A percentile compares a stretch with the other conserved stretches of the same genome.
Evolutionary conservation across 176 grass and related monocot genomes (phyloP).

Genomic region (Zoysia pacifica): DNA sequence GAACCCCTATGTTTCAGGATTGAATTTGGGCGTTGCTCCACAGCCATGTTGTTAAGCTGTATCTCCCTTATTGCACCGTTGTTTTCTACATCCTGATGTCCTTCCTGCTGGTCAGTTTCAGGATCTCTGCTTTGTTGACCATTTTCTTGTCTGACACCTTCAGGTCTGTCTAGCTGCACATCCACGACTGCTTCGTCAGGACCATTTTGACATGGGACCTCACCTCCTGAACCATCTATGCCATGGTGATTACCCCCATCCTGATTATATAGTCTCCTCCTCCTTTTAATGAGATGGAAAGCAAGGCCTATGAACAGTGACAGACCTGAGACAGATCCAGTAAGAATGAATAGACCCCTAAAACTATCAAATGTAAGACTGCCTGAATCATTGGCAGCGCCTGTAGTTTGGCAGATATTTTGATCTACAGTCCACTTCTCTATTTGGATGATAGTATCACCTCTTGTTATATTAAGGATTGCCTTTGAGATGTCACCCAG

Average conservation of each 20-base stretch:
- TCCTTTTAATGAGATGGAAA: not conserved
- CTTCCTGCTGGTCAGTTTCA: not conserved
- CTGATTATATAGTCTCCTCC: not conserved
- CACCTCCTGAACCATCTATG: not conserved
- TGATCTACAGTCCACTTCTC: conserved; percentile 51
- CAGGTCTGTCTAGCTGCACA: not conserved
- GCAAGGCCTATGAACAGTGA: not conserved
- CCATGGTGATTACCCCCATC: not conserved
- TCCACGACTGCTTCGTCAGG: not conserved
- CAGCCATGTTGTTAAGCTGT: not conserved
- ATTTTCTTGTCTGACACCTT: too few species aligned
- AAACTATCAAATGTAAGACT: conserved; percentile 53
- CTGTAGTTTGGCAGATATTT: conserved; percentile 35
- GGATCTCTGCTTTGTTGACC: not conserved
- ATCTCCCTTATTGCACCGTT: not conserved
- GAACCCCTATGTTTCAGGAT: not conserved
- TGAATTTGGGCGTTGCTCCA: not conserved
- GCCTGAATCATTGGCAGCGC: conserved; percentile 24
- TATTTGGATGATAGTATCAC: conserved; percentile 41
- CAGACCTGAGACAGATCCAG: conserved; percentile 12
- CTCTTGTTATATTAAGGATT: conserved; percentile 61
- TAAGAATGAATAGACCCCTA: conserved; percentile 47
- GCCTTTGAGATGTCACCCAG: conserved; percentile 46
- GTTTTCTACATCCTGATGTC: not conserved
- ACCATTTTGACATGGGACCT: not conserved